A percentile compares a stretch with the other conserved stretches of the same genome.
These are phyloP conservation scores for Miscanthus lutarioriparius DNA, from an alignment of 176 grass and related monocot genomes.

Conservation along the genomic window DNA sequence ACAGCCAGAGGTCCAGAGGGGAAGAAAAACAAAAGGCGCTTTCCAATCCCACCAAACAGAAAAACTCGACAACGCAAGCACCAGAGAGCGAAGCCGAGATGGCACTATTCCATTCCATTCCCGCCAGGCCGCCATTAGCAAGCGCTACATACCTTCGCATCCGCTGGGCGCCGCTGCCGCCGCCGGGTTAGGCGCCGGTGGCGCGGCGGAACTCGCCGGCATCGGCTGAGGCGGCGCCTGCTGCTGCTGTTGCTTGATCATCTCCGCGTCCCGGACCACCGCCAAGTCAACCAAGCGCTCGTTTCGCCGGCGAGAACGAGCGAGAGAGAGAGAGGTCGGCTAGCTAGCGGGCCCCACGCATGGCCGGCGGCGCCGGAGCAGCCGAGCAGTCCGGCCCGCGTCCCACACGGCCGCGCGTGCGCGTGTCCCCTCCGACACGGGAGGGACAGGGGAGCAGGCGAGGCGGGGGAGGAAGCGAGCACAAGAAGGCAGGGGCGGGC, in stretches of 20 bases:
- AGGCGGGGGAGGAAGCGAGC: constrained; percentile 8
- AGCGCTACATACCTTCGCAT: constrained; percentile 42
- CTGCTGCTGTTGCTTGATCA: constrained; percentile 36
- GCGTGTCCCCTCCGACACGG: constrained; percentile 48
- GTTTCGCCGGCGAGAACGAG: constrained; percentile 12
- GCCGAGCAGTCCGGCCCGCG: background rate
- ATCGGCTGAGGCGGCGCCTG: background rate
- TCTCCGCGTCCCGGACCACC: background rate
- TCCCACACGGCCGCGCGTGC: background rate
- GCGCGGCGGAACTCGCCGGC: constrained; percentile 9
- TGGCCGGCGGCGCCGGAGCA: constrained; percentile 22
- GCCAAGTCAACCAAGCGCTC: background rate
- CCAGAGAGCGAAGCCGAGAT: background rate
- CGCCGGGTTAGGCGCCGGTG: background rate
- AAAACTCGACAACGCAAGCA: background rate
- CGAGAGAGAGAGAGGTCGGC: background rate
- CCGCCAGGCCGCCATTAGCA: constrained; percentile 7
- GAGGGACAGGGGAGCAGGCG: constrained; percentile 44
- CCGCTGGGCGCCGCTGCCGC: background rate
- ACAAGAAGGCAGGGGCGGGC: constrained; percentile 7
- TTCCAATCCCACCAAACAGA: background rate
- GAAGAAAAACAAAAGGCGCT: background rate
- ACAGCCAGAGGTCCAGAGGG: too few relatives aligned
- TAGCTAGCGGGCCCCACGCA: constrained; percentile 22
- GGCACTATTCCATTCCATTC: constrained; percentile 11